Base-by-base conservation (phyloP, 768 basidiomycete species). In the Daedalea quercina region DNA sequence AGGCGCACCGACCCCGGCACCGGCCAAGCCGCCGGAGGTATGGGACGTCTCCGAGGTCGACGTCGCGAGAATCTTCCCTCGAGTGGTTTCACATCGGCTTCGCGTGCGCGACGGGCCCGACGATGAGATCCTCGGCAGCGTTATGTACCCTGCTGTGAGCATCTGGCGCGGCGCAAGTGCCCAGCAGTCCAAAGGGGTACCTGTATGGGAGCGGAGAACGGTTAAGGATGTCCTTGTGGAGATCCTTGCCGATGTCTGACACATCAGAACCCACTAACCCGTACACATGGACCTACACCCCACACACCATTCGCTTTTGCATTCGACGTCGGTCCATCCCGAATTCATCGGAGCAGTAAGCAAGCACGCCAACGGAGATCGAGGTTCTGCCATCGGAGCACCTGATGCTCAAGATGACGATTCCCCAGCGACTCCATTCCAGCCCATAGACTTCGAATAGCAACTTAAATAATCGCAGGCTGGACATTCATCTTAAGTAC, bases 81-180 rank as follows among this genome's bases (percentile, higher is more conserved):
- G 86, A 20, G 80, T 84, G 0, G 76, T 91, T 26, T 83, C 85
- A 7, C 90, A 92, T 68, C 83, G 90, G 11, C 62, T 92, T 54
- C 74, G 84, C 47, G 77, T 88, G 51, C 74, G 87, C 34, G 77
- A 82, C 63, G 80, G 85, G 1, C 85, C 85, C 1, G 73, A 80
- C 54, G 85, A 88, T 53, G 85, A 90, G 63, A 67, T 88, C 2
- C 65, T 90, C 52, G 79, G 79, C 8, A 80, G 86, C 54, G 74
- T 79, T 2, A 64, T 84, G 54, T 82, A 75, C 60, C 80, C 82
- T 25, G 85, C 84, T 13, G 69, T 69, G 34, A 52, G 19, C 55
- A 45, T 45, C 51, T 47, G 50, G 41, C 51, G 28, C 28, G 28
- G 28, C 23, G 47, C 43, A 26, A 34, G 35, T 35, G 55, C 60